Base-by-base conservation (phyloP, 1,284 basidiomycete species). In the Porogramme epimiltina region DNA sequence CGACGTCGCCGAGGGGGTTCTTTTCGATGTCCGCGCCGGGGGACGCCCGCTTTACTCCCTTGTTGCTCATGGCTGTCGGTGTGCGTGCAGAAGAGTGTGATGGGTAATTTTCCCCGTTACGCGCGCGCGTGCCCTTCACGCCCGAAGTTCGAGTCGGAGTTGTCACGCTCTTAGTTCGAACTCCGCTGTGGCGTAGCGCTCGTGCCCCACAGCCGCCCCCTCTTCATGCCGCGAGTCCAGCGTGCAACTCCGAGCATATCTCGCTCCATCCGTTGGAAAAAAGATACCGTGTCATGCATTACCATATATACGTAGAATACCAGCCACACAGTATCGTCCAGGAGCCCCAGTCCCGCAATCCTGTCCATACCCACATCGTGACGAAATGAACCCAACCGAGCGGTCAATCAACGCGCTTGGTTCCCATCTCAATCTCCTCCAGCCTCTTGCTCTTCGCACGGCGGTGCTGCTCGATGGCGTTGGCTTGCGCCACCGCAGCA, bases 21-120 rank as follows among this genome's bases (percentile, higher is more conserved):
- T 89, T 90, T 66, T 83, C 80, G 19, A 75, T 77, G 47, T 87
- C 84, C 37, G 84, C 80, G 11, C 87, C 89, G 22, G 88, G 85
- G 49, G 87, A 87, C 36, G 79, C 81, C 69, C 88, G 85, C 74
- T 91, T 91, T 62, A 81, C 85, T 51, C 85, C 84, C 66, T 69
- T 65, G 54, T 47, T 62, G 55, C 56, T 58, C 64, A 69, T 64
- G 50, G 54, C 49, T 47, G 55, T 53, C 33, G 49, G 31, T 33
- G 48, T 46, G 51, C 26, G 52, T 25, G 33, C 48, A 46, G 26
- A 51, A 47, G 51, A 48, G 54, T 54, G 59, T 59, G 58, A 56
- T 59, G 58, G 57, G 54, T 58, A 55, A 59, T 54, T 54, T 55
- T 58, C 52, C n/a, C 42, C 44, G 24, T 51, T 55, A 49, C 54